Evolutionary conservation across 2,329 filamentous ascomycete genomes (phyloP).

Genomic region (Aspergillus phoenicis): DNA sequence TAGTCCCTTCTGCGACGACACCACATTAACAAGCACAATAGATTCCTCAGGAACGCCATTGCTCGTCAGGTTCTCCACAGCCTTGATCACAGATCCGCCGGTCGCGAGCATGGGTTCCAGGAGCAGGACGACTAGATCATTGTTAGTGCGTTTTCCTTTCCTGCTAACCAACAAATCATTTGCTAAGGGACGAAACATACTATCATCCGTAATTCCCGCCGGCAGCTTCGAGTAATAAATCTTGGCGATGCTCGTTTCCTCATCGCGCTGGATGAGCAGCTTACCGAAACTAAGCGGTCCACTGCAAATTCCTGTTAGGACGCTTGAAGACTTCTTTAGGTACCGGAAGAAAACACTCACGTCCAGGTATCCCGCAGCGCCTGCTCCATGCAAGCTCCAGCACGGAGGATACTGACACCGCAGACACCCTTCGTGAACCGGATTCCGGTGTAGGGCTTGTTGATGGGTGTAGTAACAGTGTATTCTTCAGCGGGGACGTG

Average conservation of each 20-base stretch:
- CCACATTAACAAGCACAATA: slow-evolving; percentile 35
- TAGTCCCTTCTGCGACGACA: slow-evolving; percentile 30
- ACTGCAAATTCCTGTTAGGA: slow-evolving; percentile 8
- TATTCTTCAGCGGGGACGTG: slow-evolving; percentile 18
- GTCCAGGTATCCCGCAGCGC: slow-evolving; percentile 30
- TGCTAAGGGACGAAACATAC: slow-evolving; percentile 16
- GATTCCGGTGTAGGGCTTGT: slow-evolving; percentile 17
- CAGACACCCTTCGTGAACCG: slow-evolving; percentile 26
- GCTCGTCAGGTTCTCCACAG: slow-evolving; percentile 17
- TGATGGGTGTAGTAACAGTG: slow-evolving; percentile 18
- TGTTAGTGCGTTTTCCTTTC: neutral
- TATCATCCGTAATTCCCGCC: slow-evolving; percentile 19
- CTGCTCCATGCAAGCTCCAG: slow-evolving; percentile 37
- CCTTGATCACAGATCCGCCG: slow-evolving; percentile 22
- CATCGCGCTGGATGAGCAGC: slow-evolving; percentile 39
- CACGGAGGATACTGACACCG: slow-evolving; percentile 37
- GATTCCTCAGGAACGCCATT: slow-evolving; percentile 24
- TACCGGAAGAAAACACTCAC: slow-evolving; percentile 16
- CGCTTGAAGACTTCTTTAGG: neutral
- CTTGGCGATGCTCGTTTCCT: slow-evolving; percentile 30
- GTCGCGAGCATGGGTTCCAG: slow-evolving; percentile 27
- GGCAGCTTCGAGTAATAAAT: slow-evolving; percentile 38
- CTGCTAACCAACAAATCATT: neutral
- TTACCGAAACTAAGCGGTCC: slow-evolving; percentile 36
- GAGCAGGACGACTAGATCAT: slow-evolving; percentile 17